Evolutionary conservation across 768 basidiomycete genomes (phyloP), one percentile per base, ranked within the genome.

Genomic region (Phanerodontia chrysosporium): DNA sequence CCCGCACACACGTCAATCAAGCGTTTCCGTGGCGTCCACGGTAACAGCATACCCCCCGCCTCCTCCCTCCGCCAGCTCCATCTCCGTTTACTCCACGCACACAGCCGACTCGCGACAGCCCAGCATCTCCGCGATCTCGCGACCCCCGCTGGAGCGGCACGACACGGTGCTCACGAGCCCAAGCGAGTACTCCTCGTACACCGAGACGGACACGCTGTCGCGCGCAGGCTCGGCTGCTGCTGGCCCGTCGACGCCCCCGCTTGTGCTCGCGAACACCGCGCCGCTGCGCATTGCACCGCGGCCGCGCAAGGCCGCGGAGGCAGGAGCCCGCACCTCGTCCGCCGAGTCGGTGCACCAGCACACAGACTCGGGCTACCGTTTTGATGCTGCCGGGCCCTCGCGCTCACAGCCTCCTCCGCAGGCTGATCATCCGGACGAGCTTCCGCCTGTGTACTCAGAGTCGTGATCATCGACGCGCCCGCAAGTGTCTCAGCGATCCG

Each of bases 351-450:
- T 61, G 18, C 61, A 51, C 58, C 64, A 60, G 49, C 64, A 67
- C 24, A 48, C 56, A 13, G 66, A 67, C 55, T 67, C 66, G 49
- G 66, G 66, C 27, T 58, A 57, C 48, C 62, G 66, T 18, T 67
- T 67, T 49, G 61, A 62, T n/a, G 57, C 42, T 10, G 51, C 22
- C 58, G 63, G 25, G 25, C 14, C 45, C 29, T 32, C 53, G 28
- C 24, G 49, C 13, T 30, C 46, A 14, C 25, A 22, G 44, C 28
- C 52, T 6, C 18, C 24, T 13, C 46, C 24, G 24, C 46, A 24
- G 6, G 14, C 30, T 10, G 29, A 18, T 36, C 30, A 27, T 45
- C 32, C 48, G 8, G 60, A 56, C 5, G 60, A 61, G 36, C 49
- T 53, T 1, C 60, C 60, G 16, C 60, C 60, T n/a, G 49, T 51